Conservation (phyloP, 1,284 basidiomycete genomes). For the Heterobasidion occidentale region DNA sequence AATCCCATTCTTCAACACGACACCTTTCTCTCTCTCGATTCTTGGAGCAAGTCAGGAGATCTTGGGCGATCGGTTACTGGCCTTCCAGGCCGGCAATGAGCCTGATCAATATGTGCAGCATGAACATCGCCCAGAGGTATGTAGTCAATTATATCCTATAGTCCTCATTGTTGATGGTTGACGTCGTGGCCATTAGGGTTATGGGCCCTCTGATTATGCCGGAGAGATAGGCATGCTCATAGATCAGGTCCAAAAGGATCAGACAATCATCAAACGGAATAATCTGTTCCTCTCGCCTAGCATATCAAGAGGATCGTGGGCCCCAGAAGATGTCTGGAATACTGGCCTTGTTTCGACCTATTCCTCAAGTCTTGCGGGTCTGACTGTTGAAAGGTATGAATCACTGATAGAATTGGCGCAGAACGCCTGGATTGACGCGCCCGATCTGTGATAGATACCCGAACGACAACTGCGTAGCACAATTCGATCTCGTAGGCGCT, state of each 20-base stretch:
- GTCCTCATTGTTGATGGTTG: constrained; percentile 17
- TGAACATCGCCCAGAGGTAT: background rate
- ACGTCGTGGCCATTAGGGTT: constrained; percentile 4
- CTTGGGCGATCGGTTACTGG: constrained; percentile 34
- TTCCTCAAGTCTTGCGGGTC: constrained; percentile 31
- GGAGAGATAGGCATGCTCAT: constrained; percentile 35
- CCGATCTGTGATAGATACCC: constrained; percentile 28
- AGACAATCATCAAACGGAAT: constrained; percentile 31
- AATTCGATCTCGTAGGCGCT: constrained; percentile 24
- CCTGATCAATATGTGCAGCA: constrained; percentile 40
- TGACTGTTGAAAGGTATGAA: constrained; percentile 49
- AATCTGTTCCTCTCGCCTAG: constrained; percentile 53
- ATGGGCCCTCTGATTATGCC: constrained; percentile 41
- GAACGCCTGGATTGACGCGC: background rate
- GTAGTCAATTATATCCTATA: constrained; percentile 6
- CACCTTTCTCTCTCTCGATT: constrained; percentile 36
- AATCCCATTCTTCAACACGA: constrained; percentile 36
- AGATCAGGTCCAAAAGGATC: constrained; percentile 31
- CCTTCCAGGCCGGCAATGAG: constrained; percentile 46
- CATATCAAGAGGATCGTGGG: constrained; percentile 37
- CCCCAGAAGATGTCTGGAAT: constrained; percentile 43
- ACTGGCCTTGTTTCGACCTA: constrained; percentile 50
- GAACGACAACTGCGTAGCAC: constrained; percentile 53
- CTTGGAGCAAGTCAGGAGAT: constrained; percentile 35
- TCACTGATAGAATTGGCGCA: background rate